These are phyloP conservation scores for Tulasnella sp. DNA, from an alignment of 768 basidiomycete genomes.

Conservation along the genomic window DNA sequence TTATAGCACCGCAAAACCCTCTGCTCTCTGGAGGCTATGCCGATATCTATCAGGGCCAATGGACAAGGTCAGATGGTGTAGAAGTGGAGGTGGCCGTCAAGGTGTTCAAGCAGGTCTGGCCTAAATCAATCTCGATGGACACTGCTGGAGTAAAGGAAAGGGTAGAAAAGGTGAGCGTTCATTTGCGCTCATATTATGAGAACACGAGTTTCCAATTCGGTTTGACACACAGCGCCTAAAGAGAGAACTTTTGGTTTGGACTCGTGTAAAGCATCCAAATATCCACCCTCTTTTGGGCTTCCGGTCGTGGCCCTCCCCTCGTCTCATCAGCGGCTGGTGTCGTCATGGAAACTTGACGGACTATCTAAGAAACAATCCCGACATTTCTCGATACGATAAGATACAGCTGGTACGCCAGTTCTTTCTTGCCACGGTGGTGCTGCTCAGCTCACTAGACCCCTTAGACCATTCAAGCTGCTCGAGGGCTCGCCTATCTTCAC, in stretches of 20 bases:
- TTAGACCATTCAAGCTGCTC: neutral
- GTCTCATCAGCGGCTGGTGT: neutral
- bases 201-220: too few species aligned
- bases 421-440: too few species aligned
- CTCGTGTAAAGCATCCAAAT: neutral
- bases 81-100: constrained; percentile 97
- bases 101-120: constrained; percentile 82
- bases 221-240: neutral
- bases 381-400: too few species aligned
- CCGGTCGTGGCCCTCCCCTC: neutral
- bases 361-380: too few species aligned
- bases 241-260: neutral
- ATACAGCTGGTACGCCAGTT: too few species aligned
- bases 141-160: neutral
- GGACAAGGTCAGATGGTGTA: constrained; percentile 51
- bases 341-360: neutral
- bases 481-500: neutral
- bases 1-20: neutral
- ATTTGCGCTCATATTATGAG: too few species aligned
- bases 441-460: too few species aligned
- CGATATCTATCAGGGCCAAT: neutral
- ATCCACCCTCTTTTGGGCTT: neutral
- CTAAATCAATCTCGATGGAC: constrained; percentile 56
- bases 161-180: neutral
- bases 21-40: neutral